A percentile compares a stretch with the other conserved stretches of the same genome.
Conservation (phyloP, 2,329 filamentous ascomycete genomes). For the Nemania bipapillata region DNA sequence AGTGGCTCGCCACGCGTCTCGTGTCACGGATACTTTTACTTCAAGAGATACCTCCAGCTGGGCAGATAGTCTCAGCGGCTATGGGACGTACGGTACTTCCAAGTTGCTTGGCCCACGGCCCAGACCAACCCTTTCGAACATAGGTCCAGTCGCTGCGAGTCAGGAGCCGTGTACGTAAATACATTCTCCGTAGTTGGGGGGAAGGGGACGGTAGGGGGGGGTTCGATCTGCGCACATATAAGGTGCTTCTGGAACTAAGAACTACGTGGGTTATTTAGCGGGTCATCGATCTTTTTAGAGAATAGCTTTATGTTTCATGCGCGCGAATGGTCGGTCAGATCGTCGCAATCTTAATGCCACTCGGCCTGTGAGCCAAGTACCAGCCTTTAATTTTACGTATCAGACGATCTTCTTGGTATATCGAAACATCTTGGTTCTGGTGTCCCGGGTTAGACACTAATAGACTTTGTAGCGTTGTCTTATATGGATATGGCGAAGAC, state of each 20-base stretch:
- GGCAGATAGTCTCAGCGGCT: neutral
- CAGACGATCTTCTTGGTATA: neutral
- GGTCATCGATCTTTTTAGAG: neutral
- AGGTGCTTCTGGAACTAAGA: neutral
- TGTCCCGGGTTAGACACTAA: neutral
- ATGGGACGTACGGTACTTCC: neutral
- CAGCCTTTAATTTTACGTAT: neutral
- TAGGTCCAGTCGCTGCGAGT: neutral
- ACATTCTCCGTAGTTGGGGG: neutral
- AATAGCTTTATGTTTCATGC: neutral
- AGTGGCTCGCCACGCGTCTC: neutral
- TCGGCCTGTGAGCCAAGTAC: neutral
- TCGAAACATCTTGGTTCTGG: neutral
- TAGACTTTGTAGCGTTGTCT: neutral
- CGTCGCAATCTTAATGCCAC: neutral
- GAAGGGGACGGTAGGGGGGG: too few species aligned
- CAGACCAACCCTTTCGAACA: neutral
- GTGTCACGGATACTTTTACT: neutral
- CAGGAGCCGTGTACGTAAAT: neutral
- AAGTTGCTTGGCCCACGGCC: neutral
- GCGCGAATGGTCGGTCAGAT: neutral
- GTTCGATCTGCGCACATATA: neutral
- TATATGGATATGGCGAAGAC: neutral
- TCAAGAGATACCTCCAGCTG: too few species aligned
- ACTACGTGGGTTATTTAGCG: neutral